Evolutionary conservation across 2,329 filamentous ascomycete genomes (phyloP), one percentile per base, ranked within the genome.

Genomic region (Apiospora marii): DNA sequence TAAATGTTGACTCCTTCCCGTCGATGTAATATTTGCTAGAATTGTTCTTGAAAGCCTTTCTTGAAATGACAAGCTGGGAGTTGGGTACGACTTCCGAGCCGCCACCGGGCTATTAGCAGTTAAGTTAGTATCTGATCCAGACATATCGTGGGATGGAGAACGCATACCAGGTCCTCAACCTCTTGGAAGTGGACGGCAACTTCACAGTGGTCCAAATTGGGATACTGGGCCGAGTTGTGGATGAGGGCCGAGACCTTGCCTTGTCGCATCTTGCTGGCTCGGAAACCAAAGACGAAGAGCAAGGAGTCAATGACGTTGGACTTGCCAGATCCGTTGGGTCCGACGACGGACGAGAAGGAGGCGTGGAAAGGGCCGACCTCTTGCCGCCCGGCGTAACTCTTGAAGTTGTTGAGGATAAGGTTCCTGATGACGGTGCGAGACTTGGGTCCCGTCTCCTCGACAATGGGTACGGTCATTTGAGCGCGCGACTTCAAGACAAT

Each of bases 21-120:
- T 99, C 94, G 85, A 99, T 97, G 84, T 97, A 98, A 84, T 99
- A 99, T 83, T 96, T 97, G 89, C 96, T 98, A 13, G 94, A 92
- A 83, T 98, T 99, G 84, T 98, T 99, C 82, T 95, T 96, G 89
- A 99, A 99, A 0, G 95, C 96, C 80, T 92, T 93, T 79, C 96
- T 91, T 10, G 96, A 98, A 76, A 99, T 93, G 73, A 98, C 87
- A 70, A 99, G 87, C 72, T 93, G 90, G 22, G 96, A 97, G 79
- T 96, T 89, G 51, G 95, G 94, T 67, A 98, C 90, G 19, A 95
- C 87, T 78, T 95, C 90, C 72, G 92, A 90, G 53, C 90, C 91
- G 68, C 94, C 94, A 22, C 88, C 91, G 13, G 94, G 92, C 88
- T 91, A 75, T 22, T 27, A 6, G 22, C 12, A 72, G 61, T 68